Base-by-base conservation (phyloP, 352 stramenopile species). In the Pythium vanterpoolii region DNA sequence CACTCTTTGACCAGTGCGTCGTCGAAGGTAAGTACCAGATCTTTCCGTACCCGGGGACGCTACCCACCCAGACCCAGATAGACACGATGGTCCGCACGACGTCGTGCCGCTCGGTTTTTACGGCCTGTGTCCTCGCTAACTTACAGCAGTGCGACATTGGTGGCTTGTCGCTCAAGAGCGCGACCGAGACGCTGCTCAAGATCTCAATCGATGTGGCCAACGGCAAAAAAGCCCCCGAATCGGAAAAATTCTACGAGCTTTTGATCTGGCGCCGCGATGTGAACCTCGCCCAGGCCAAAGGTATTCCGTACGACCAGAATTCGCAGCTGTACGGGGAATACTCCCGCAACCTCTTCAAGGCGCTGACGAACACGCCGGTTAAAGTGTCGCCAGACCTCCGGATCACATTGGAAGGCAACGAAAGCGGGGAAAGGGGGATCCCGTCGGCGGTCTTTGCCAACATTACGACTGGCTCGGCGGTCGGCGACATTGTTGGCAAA, bases 1-100 rank as follows among this genome's bases (percentile, higher is more conserved):
- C 61, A 23, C 74, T 83, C 11, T 86, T 86, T 45, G 71, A 84
- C 48, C 48, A 82, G 55, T 89, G 79, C 50, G 75, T 87, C 13
- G 47, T 47, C 5, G 74, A 78, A 23, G 71, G 71, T 10, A 45
- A 77, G 40, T 89, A 87, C 65, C 74, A 83, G 56, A 83, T 89
- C 47, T 89, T 84, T 62, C 79, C 79, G 19, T 84, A 75, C 62
- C 58, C 61, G 24, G 79, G 76, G 6, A 50, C 66, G n/a, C 62
- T 76, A n/a, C 73, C 79, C 24, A 86, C 65, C 5, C 53, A 72
- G 45, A n/a, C 50, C 24, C 73, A 89, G 55, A 73, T 87, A 60
- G 59, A 73, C 21, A 61, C 54, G n/a, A 86, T 89, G 74, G 68
- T 64, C 1, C 65, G 71, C 23, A 78, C 76, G 7, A 55, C 73